Conservation (phyloP, 2,329 filamentous ascomycete genomes). For the Sporothrix schenckii region DNA sequence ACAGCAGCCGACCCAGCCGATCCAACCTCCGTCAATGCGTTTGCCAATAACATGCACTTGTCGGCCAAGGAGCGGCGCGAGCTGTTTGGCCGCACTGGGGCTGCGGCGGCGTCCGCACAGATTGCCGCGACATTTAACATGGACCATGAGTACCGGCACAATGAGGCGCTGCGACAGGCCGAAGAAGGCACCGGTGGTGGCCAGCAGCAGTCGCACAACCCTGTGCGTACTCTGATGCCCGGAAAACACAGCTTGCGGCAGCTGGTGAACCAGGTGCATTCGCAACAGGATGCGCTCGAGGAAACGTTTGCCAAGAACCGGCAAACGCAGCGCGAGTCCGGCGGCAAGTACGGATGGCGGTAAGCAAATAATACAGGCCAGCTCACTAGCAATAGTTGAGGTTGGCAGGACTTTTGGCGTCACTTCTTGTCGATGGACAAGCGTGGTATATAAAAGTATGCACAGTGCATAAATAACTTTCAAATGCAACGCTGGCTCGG, state of each 20-base stretch:
- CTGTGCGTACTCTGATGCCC: constrained; percentile 78
- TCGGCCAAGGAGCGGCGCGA: constrained; percentile 76
- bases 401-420: too few relatives aligned
- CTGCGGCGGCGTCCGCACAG: constrained; percentile 51
- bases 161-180: constrained; percentile 72
- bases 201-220: constrained; percentile 72
- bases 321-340: constrained; percentile 79
- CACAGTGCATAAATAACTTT: not conserved
- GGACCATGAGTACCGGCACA: constrained; percentile 81
- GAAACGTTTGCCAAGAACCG: constrained; percentile 82
- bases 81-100: constrained; percentile 73
- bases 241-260: constrained; percentile 90
- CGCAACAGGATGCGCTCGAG: constrained; percentile 83
- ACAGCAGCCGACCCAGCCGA: constrained; percentile 35
- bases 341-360: constrained; percentile 80
- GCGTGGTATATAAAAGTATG: not conserved
- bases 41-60: constrained; percentile 78
- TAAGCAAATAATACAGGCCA: constrained; percentile 44
- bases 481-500: not conserved
- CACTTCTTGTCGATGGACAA: not conserved
- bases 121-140: constrained; percentile 86
- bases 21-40: constrained; percentile 61
- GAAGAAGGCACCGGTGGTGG: constrained; percentile 61
- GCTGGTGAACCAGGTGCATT: constrained; percentile 79
- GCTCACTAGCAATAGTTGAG: not conserved